Conservation (phyloP, 345 rosid species). For the Moricandia arvensis region DNA sequence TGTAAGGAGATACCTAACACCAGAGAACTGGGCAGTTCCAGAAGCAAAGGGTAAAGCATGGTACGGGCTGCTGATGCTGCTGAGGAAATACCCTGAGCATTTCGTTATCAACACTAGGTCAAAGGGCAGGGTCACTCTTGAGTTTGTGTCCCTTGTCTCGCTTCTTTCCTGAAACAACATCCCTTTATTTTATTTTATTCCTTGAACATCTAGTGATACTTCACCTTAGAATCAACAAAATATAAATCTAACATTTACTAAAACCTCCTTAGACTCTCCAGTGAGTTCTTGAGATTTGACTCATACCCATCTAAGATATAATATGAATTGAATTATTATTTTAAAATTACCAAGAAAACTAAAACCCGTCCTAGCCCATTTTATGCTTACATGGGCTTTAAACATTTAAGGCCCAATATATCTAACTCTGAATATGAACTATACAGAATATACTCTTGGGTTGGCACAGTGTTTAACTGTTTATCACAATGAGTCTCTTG, state of each 20-base stretch:
- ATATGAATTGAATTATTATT: too few species aligned
- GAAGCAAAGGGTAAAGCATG: conserved; percentile 80
- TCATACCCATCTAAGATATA: too few species aligned
- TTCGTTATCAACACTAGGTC: conserved; percentile 86
- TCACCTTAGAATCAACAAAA: too few species aligned
- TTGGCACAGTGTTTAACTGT: conserved; percentile 22
- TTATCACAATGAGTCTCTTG: conserved; percentile 20
- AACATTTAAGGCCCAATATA: too few species aligned
- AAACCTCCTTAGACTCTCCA: too few species aligned
- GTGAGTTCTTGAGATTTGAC: too few species aligned
- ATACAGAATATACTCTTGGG: conserved; percentile 22
- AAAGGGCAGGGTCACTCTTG: conserved; percentile 59
- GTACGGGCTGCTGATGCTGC: conserved; percentile 81
- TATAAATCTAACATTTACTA: too few species aligned
- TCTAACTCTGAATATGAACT: conserved; percentile 15
- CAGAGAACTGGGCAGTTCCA: conserved; percentile 67
- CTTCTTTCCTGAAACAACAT: conserved; percentile 46
- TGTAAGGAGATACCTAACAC: conserved; percentile 70
- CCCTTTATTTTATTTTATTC: neutral
- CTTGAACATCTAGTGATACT: neutral
- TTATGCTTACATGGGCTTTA: too few species aligned
- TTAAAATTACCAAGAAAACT: too few species aligned
- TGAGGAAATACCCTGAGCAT: conserved; percentile 83
- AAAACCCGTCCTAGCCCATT: too few species aligned
- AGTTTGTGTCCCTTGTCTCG: conserved; percentile 87